Evolutionary conservation across 192 early-diverging fungal genomes (phyloP).

Genomic region (Coemansia aciculifera): DNA sequence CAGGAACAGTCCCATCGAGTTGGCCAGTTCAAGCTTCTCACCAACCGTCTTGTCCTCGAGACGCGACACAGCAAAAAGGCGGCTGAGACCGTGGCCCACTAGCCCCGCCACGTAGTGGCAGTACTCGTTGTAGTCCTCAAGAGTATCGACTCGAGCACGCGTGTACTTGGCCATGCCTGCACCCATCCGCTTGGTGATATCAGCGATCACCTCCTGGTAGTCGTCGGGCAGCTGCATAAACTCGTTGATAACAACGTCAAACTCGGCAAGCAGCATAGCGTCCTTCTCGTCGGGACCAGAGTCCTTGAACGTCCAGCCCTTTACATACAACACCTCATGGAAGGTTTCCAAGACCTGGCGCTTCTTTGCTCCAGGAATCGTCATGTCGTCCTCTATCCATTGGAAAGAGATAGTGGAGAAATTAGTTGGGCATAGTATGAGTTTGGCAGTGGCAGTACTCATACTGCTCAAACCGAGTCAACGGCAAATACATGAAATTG

Average conservation of each 20-base stretch:
- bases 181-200: conserved; percentile 92
- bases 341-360: conserved; percentile 74
- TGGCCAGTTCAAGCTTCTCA: conserved; percentile 63
- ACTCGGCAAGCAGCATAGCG: conserved; percentile 83
- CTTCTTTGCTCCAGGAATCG: conserved; percentile 76
- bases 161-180: conserved; percentile 93
- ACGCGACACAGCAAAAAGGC: conserved; percentile 84
- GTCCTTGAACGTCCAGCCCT: conserved; percentile 78
- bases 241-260: conserved; percentile 86
- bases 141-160: conserved; percentile 63
- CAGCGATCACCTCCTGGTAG: conserved; percentile 84
- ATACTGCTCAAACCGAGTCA: neutral
- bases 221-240: conserved; percentile 71
- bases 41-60: conserved; percentile 67
- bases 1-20: conserved; percentile 96
- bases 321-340: conserved; percentile 75
- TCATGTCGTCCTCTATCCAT: conserved; percentile 90
- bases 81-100: conserved; percentile 89
- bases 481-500: neutral
- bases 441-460: neutral
- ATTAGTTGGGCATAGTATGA: neutral
- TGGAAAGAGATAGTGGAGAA: neutral
- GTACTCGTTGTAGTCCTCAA: conserved; percentile 93
- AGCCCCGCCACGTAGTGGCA: conserved; percentile 97
- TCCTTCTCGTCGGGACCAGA: conserved; percentile 95